These are phyloP conservation scores for Nectriaceae sp. DNA, from an alignment of 2,329 filamentous ascomycete species.

Conservation along the genomic window DNA sequence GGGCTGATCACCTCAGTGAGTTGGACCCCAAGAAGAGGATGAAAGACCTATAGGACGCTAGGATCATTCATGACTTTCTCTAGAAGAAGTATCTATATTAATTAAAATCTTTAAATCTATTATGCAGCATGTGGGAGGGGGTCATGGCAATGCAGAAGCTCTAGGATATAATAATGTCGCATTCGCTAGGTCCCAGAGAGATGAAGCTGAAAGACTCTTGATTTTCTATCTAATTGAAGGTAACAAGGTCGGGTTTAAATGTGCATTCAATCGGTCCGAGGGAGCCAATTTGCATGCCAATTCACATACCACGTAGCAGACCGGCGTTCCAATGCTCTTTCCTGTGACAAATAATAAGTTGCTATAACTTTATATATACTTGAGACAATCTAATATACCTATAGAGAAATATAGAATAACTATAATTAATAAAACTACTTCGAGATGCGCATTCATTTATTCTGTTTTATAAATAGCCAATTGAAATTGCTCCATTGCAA, in stretches of 20 bases:
- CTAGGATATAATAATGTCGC: not conserved
- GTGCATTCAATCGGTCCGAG: too few species aligned
- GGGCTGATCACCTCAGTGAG: conserved; percentile 20
- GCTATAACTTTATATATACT: not conserved
- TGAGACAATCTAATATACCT: not conserved
- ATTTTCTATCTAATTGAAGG: too few species aligned
- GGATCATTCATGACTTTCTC: not conserved
- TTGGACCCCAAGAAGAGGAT: not conserved
- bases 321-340: too few species aligned
- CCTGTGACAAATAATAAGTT: too few species aligned
- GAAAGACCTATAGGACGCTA: not conserved
- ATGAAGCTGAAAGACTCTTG: too few species aligned
- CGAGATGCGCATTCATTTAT: too few species aligned
- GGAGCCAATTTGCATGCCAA: too few species aligned
- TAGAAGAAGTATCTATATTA: conserved; percentile 39
- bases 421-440: conserved; percentile 8
- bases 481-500: too few species aligned
- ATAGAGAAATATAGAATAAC: not conserved
- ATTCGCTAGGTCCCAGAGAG: too few species aligned
- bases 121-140: conserved; percentile 25
- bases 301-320: too few species aligned
- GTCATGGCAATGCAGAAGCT: conserved; percentile 10
- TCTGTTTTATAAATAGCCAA: too few species aligned
- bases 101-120: conserved; percentile 44
- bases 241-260: too few species aligned